Evolutionary conservation across 352 stramenopile species (phyloP).

Genomic region (Elongisporangium anandrum): DNA sequence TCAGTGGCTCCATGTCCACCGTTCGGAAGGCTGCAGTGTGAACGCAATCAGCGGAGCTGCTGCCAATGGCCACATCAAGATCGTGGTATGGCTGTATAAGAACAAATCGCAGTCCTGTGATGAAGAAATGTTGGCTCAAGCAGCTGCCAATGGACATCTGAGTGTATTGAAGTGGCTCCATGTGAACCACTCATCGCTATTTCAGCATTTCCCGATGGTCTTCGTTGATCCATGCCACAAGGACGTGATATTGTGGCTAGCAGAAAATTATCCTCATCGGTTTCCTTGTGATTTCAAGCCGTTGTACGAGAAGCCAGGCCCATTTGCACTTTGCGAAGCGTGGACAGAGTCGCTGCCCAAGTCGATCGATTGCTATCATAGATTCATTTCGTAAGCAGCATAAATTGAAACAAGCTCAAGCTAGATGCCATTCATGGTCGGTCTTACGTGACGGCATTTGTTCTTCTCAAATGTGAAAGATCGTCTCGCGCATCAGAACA

Average conservation of each 20-base stretch:
- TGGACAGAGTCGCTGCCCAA: neutral
- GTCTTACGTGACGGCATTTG: too few relatives aligned
- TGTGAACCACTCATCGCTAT: conserved; percentile 11
- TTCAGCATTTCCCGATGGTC: neutral
- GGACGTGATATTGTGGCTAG: neutral
- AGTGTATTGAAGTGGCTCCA: conserved; percentile 53
- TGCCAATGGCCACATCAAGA: conserved; percentile 1
- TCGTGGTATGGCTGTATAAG: conserved; percentile 1
- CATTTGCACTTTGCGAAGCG: neutral
- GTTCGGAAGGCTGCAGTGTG: conserved; percentile 16
- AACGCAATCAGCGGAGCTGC: conserved; percentile 1
- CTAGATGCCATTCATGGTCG: too few relatives aligned
- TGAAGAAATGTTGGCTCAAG: conserved; percentile 13
- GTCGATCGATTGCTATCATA: neutral
- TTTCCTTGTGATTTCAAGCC: neutral
- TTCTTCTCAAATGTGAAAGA: too few relatives aligned
- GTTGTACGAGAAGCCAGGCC: neutral
- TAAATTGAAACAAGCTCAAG: too few relatives aligned
- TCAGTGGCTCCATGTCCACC: conserved; percentile 23
- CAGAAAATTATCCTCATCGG: neutral
- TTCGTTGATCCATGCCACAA: neutral
- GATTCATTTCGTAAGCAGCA: neutral
- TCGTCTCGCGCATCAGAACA: too few relatives aligned
- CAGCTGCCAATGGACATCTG: conserved; percentile 36
- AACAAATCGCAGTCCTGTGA: neutral